Base-by-base conservation (phyloP, 75 land plant genomes). In the Larix kaempferi region DNA sequence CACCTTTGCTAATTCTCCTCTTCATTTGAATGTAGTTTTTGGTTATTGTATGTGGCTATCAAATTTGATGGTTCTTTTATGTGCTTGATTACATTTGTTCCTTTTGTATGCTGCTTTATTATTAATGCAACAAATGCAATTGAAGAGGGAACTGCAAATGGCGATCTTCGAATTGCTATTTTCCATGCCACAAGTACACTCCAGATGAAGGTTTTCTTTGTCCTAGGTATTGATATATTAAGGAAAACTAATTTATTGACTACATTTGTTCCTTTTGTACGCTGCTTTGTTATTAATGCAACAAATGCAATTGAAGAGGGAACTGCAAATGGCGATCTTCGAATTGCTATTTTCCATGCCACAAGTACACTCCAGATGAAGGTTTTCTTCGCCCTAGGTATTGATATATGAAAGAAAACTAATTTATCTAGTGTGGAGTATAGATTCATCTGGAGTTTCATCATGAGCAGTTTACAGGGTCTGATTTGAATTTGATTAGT, bases 221-320 rank as follows among this genome's bases (percentile, higher is more conserved):
- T 27, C 80, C 80, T 49, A 79, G 77, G 80, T 79, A 74, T 29
- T 27, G n/a, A n/a, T n/a, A n/a, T n/a, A n/a, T n/a, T n/a, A n/a
- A n/a, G n/a, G n/a, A n/a, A n/a, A n/a, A n/a, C n/a, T n/a, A n/a
- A n/a, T n/a, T n/a, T n/a, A n/a, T n/a, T n/a, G n/a, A n/a, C n/a
- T n/a, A n/a, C n/a, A n/a, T n/a, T n/a, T n/a, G n/a, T n/a, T n/a
- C n/a, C n/a, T n/a, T n/a, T n/a, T n/a, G n/a, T n/a, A n/a, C n/a
- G n/a, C n/a, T n/a, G n/a, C n/a, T n/a, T n/a, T n/a, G n/a, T n/a
- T n/a, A n/a, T n/a, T n/a, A n/a, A n/a, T n/a, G n/a, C n/a, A n/a
- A n/a, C n/a, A n/a, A 33, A 21, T 15, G 74, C 77, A 57, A 55
- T 79, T 25, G 80, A 79, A 54, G 78, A 44, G 54, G 80, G 77